Evolutionary conservation across 2,329 filamentous ascomycete species (phyloP).

Genomic region (Capronia epimyces): DNA sequence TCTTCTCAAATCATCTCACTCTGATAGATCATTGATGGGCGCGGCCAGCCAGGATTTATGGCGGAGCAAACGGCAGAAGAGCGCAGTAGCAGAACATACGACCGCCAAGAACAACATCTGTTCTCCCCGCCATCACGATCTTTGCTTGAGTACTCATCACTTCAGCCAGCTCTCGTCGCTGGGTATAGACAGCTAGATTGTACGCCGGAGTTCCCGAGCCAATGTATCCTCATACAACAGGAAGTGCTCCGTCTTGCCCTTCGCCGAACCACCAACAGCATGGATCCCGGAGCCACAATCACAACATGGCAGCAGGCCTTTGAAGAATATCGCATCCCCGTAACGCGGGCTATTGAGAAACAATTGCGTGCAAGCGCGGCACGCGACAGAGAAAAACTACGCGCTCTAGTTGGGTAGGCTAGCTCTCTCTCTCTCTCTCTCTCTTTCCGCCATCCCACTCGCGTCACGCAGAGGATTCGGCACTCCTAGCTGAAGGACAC

Average conservation of each 20-base stretch:
- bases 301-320: constrained; percentile 61
- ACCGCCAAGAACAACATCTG: constrained; percentile 2
- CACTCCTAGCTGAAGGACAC: background rate
- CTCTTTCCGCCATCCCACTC: too few relatives aligned
- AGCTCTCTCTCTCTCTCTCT: constrained; percentile 4
- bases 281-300: constrained; percentile 15
- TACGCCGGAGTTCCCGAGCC: too few relatives aligned
- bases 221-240: too few relatives aligned
- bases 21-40: too few relatives aligned
- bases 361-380: constrained; percentile 58
- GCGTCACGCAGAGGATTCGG: background rate
- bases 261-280: background rate
- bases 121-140: background rate
- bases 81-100: background rate
- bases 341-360: constrained; percentile 58
- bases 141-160: too few relatives aligned
- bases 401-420: constrained; percentile 59
- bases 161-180: too few relatives aligned
- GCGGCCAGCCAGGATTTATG: background rate
- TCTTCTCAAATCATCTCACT: too few relatives aligned
- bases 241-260: background rate
- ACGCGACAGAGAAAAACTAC: constrained; percentile 61
- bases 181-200: too few relatives aligned
- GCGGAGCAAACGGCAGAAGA: background rate
- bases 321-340: constrained; percentile 55